phyloP scores from a whole-genome alignment of 371 early-diverging fungal species.

The Apophysomyces trapeziformis region DNA sequence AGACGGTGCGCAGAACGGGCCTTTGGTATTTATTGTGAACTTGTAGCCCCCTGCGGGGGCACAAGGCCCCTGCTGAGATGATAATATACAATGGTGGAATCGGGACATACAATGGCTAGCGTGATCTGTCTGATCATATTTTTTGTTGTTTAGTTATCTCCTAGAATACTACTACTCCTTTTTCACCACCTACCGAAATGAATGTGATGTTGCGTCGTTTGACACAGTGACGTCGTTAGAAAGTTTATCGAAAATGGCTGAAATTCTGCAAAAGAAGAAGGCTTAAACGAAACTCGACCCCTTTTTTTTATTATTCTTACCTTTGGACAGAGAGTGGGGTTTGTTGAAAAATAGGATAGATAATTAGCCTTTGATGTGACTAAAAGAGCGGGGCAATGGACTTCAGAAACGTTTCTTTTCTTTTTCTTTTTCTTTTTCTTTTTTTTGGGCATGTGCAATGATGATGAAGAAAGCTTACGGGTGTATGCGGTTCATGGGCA shows the following conservation, averaged over 20 bases:
- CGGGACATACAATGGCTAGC: slow-evolving; percentile 47
- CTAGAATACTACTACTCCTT: too few species aligned
- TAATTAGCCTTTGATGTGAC: slow-evolving; percentile 16
- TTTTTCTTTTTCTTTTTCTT: too few species aligned
- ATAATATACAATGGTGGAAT: slow-evolving; percentile 53
- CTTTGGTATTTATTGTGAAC: slow-evolving; percentile 22
- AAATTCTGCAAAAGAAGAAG: slow-evolving; percentile 16
- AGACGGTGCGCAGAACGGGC: slow-evolving; percentile 41
- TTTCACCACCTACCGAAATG: background rate
- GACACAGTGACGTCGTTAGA: background rate
- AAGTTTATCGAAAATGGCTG: slow-evolving; percentile 21
- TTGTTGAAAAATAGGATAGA: slow-evolving; percentile 23
- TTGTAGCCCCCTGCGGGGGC: slow-evolving; percentile 21
- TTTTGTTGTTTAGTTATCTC: background rate
- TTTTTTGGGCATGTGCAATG: too few species aligned
- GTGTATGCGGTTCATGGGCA: slow-evolving; percentile 25
- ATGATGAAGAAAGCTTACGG: slow-evolving; percentile 2
- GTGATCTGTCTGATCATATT: slow-evolving; percentile 31
- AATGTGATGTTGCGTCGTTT: background rate
- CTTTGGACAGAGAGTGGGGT: slow-evolving; percentile 17
- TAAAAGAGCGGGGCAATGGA: background rate
- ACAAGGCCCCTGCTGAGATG: slow-evolving; percentile 40
- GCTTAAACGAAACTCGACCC: background rate
- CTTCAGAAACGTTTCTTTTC: background rate
- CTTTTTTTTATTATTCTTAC: slow-evolving; percentile 8